These are phyloP conservation scores for Fraxinus pennsylvanica DNA, from an alignment of 257 asterid genomes.

Conservation along the genomic window DNA sequence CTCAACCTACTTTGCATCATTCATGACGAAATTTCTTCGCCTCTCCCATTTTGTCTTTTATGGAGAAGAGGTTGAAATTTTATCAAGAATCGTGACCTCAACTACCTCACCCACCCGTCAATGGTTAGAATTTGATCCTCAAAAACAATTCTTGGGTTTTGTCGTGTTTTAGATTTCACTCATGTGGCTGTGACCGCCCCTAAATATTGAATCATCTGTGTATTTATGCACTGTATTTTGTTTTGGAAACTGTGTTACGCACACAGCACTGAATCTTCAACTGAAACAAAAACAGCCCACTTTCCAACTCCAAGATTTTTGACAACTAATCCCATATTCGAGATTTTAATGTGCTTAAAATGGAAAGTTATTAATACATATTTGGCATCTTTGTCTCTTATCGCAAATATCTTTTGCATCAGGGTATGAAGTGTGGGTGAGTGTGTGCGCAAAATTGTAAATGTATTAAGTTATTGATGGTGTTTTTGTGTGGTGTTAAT, in stretches of 20 bases:
- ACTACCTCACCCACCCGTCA: conserved; percentile 34
- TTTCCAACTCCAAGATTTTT: conserved; percentile 25
- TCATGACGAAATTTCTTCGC: background rate
- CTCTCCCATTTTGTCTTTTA: background rate
- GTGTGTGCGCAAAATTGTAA: too few relatives aligned
- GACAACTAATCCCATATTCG: conserved; percentile 14
- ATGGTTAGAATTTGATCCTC: conserved; percentile 12
- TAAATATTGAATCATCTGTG: background rate
- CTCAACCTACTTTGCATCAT: background rate
- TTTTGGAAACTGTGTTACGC: background rate
- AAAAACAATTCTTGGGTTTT: conserved; percentile 21
- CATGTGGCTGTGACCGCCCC: conserved; percentile 31
- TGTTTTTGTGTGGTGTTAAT: conserved; percentile 12
- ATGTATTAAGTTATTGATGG: conserved; percentile 6
- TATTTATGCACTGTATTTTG: background rate
- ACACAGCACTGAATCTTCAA: background rate
- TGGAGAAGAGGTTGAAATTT: conserved; percentile 30
- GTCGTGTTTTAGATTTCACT: conserved; percentile 36
- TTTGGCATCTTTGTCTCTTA: conserved; percentile 11
- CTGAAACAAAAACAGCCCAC: background rate
- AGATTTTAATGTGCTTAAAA: conserved; percentile 18
- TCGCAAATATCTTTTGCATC: background rate
- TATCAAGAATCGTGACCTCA: conserved; percentile 31
- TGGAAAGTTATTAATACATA: conserved; percentile 28
- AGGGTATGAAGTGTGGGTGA: background rate